phyloP scores from a whole-genome alignment of 495 filamentous ascomycete genomes.

The Aspergillus mulundensis region DNA sequence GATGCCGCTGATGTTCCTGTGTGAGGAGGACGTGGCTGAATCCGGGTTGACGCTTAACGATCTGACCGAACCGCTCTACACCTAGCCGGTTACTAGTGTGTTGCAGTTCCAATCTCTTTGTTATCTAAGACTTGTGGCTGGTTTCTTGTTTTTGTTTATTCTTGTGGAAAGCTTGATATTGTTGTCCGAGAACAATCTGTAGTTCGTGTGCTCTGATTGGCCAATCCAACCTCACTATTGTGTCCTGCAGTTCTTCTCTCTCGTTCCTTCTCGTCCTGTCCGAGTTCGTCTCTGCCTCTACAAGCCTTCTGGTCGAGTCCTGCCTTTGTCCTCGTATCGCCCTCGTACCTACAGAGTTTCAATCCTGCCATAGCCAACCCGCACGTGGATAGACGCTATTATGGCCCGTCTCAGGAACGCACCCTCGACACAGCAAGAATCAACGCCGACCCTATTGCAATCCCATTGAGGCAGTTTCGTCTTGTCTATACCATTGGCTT shows the following conservation, averaged over 20 bases:
- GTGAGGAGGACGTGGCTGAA: slow-evolving; percentile 83
- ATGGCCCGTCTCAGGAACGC: too few relatives aligned
- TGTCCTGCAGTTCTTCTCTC: neutral
- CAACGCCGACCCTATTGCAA: too few relatives aligned
- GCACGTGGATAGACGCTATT: too few relatives aligned
- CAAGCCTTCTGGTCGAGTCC: too few relatives aligned
- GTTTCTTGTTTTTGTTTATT: slow-evolving; percentile 11
- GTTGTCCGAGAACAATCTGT: slow-evolving; percentile 22
- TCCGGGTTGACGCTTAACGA: slow-evolving; percentile 75
- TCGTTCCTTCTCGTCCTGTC: neutral
- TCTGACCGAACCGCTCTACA: slow-evolving; percentile 81
- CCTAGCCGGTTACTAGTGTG: slow-evolving; percentile 38
- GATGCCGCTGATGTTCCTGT: slow-evolving; percentile 89
- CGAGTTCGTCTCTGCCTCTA: too few relatives aligned
- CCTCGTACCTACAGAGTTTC: neutral
- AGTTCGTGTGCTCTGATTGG: slow-evolving; percentile 10
- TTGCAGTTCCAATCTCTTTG: neutral
- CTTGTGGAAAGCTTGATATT: slow-evolving; percentile 11
- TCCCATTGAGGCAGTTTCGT: too few relatives aligned
- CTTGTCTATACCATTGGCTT: too few relatives aligned
- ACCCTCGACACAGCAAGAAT: too few relatives aligned
- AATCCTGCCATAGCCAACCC: neutral
- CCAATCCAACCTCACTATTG: neutral
- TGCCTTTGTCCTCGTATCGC: too few relatives aligned
- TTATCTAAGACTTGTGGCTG: neutral